Evolutionary conservation across 345 rosid species (phyloP), one percentile per base, ranked within the genome.

Genomic region (Ricinus communis): DNA sequence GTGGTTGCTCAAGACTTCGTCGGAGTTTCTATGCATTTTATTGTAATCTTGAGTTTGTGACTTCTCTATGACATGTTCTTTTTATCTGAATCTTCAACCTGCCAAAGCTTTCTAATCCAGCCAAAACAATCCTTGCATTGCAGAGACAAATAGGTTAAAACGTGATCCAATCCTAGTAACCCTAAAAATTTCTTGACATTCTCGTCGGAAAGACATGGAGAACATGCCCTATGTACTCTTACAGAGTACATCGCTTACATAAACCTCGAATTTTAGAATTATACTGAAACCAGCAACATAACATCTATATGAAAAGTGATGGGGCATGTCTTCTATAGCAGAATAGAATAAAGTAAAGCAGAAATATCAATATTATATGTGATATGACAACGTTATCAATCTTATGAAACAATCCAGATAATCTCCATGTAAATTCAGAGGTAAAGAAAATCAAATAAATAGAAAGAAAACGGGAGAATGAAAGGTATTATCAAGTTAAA

Each of bases 341-440:
- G 6, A 22, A 27, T 1, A 55, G 30, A n/a, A 24, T 21, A 54
- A 54, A 38, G 28, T 24, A 62, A 40, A 40, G 18, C 27, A 21
- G 5, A 38, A 40, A 14, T 9, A 30, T 2, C 16, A 28, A 30
- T 22, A 65, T 14, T 31, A 45, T 56, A 51, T 55, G 28, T 1
- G 28, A 56, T 28, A 57, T 21, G 14, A 65, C 36, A 71, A 45
- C 24, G 40, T 36, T 13, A 46, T 71, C 69, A 58, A 65, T 66
- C 70, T 59, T 22, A 31, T 4, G 55, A 52, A 72, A 67, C 52
- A 49, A 47, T 52, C 27, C 64, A 68, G 47, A 63, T 57, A 22
- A 72, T 63, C 69, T 72, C 51, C 70, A 62, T 60, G 50, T 65
- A 19, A 49, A 72, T 64, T 65, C 62, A 52, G 47, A 69, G 46